Evolutionary conservation across 192 early-diverging fungal genomes (phyloP).

Genomic region (Spizellomyces sp.): DNA sequence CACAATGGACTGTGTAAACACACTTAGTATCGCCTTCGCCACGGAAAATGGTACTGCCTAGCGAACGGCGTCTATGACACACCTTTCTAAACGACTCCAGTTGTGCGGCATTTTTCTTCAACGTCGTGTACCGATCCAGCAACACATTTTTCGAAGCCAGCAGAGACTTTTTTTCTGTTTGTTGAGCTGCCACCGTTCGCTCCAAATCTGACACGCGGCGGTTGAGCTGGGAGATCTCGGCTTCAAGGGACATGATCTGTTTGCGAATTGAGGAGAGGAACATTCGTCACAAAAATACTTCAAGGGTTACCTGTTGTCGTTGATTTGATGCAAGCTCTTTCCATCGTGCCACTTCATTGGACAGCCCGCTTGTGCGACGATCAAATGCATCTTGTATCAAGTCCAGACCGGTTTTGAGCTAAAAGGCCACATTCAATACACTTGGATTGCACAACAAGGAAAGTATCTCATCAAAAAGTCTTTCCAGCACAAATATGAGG

Average conservation of each 20-base stretch:
- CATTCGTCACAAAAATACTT: background rate
- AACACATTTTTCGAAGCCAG: slow-evolving; percentile 25
- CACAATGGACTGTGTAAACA: slow-evolving; percentile 34
- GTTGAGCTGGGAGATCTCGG: slow-evolving; percentile 14
- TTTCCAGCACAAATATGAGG: no score
- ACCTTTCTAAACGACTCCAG: slow-evolving; percentile 51
- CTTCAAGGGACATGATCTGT: slow-evolving; percentile 36
- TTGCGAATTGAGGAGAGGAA: background rate
- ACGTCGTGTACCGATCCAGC: slow-evolving; percentile 34
- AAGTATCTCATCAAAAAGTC: background rate
- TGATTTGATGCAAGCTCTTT: slow-evolving; percentile 26
- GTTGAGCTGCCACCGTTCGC: slow-evolving; percentile 17
- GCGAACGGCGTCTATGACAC: background rate
- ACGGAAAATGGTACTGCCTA: background rate
- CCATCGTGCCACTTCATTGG: slow-evolving; percentile 29
- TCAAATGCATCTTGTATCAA: slow-evolving; percentile 41
- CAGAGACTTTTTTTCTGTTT: slow-evolving; percentile 34
- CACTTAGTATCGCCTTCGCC: no score
- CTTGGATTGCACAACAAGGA: background rate
- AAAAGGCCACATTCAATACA: background rate
- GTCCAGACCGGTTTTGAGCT: slow-evolving; percentile 35
- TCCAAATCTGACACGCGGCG: slow-evolving; percentile 32
- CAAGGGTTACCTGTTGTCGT: slow-evolving; percentile 14
- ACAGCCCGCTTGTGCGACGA: slow-evolving; percentile 16
- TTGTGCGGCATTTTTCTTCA: slow-evolving; percentile 42